Evolutionary conservation across 495 filamentous ascomycete species (phyloP), one percentile per base, ranked within the genome.

Genomic region (Extremus antarcticus): DNA sequence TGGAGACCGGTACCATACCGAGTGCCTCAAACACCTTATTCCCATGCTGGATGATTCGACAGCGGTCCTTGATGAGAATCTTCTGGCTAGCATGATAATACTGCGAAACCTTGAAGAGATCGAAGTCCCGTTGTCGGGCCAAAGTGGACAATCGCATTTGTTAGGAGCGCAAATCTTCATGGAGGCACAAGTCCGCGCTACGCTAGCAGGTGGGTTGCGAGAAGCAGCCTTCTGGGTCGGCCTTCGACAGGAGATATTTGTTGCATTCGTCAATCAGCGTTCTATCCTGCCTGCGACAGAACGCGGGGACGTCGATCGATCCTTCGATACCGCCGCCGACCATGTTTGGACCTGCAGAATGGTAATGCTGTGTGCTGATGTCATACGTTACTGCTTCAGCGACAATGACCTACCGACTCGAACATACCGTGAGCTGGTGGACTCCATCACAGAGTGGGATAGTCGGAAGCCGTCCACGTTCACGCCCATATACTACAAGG

Each of bases 91-190:
- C 2, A 77, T 74, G 2, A 78, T 84, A 8, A 82, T 84, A 51
- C 69, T 83, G 20, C 73, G 80, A 17, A 74, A 82, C 40, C 63
- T 81, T 13, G 78, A 83, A 66, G 81, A 83, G 58, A 78, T 81
- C 60, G 75, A 81, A 53, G 73, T 78, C 77, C 64, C 66, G 69
- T 23, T 57, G 8, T 56, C 38, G 24, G 53, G 15, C 8, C 40
- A 71, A 67, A 74, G 38, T 67, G 70, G 9, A 17, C 63, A 65
- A 32, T 66, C 67, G n/a, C 71, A 78, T 46, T 68, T 81, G n/a
- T 65, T 73, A 4, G 76, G 76, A 15, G 75, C 78, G 25, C 73
- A 78, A 49, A 64, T 68, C 1, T 76, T 78, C 49, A 72, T 76
- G 52, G 66, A 63, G 23, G 71, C 67, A 7, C 68, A 66, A 22